Conservation (phyloP, 2,329 filamentous ascomycete species). For the Colletotrichum eremochloae region DNA sequence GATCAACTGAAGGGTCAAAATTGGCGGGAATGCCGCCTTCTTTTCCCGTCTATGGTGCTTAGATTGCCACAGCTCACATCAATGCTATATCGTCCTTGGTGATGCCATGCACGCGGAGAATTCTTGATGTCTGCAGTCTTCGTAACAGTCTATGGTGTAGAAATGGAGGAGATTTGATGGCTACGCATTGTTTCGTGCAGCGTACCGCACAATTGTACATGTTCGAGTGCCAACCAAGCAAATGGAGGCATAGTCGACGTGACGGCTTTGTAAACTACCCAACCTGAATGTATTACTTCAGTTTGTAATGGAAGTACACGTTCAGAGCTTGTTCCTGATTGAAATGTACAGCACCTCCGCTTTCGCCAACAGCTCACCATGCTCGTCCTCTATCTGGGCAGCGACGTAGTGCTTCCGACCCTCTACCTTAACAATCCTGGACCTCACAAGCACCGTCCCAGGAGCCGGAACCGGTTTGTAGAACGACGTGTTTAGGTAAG, state of each 20-base stretch:
- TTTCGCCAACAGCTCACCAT: constrained; percentile 50
- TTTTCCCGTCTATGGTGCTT: not conserved
- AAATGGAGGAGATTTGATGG: not conserved
- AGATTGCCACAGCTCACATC: too few species aligned
- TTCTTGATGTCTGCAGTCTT: not conserved
- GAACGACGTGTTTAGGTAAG: constrained; percentile 52
- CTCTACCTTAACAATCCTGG: constrained; percentile 50
- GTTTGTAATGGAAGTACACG: fast-evolving
- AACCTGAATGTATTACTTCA: not conserved
- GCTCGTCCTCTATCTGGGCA: constrained; percentile 50
- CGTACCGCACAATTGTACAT: not conserved
- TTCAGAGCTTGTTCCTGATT: constrained; percentile 34
- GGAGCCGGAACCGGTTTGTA: constrained; percentile 50
- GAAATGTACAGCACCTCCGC: constrained; percentile 43
- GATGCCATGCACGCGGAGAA: not conserved
- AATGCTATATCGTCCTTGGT: too few species aligned
- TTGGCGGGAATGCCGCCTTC: not conserved
- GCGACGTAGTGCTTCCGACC: constrained; percentile 53
- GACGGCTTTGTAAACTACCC: not conserved
- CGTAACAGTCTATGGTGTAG: not conserved
- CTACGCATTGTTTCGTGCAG: not conserved
- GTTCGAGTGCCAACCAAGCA: too few species aligned
- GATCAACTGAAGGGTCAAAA: constrained; percentile 46
- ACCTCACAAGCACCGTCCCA: constrained; percentile 50
- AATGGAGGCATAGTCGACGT: not conserved